These are phyloP conservation scores for Lentinula novae-zelandiae DNA, from an alignment of 1,284 basidiomycete species.

Conservation along the genomic window DNA sequence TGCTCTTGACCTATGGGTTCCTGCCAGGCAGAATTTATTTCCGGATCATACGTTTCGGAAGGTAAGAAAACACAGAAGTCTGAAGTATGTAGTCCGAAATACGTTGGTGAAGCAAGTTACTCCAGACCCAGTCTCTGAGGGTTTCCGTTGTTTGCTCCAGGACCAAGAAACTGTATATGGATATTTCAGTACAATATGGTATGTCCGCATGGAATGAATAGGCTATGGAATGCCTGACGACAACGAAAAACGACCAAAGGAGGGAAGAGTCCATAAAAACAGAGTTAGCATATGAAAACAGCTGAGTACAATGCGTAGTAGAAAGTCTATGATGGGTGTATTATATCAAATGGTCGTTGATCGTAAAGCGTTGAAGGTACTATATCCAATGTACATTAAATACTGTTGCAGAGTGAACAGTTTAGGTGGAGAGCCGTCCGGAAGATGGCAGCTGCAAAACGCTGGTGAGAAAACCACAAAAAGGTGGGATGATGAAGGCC, in stretches of 20 bases:
- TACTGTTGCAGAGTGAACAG: constrained; percentile 65
- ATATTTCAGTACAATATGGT: background rate
- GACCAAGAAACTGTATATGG: background rate
- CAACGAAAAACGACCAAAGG: background rate
- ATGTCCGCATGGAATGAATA: background rate
- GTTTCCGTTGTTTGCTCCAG: no score
- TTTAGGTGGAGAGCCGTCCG: constrained; percentile 53
- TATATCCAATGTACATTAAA: constrained; percentile 43
- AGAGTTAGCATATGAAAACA: background rate
- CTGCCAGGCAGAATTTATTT: background rate
- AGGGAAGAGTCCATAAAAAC: background rate
- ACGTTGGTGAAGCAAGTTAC: no score
- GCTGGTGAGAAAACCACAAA: constrained; percentile 1
- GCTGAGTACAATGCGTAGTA: constrained; percentile 4
- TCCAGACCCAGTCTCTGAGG: no score
- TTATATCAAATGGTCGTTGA: background rate
- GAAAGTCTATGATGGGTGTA: background rate
- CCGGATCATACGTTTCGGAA: background rate
- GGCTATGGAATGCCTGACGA: background rate
- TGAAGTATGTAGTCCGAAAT: no score
- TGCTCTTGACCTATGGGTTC: no score
- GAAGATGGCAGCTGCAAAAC: constrained; percentile 52
- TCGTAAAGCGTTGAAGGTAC: constrained; percentile 6
- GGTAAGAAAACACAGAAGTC: no score
- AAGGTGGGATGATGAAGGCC: background rate